Evolutionary conservation across 2,329 filamentous ascomycete species (phyloP), one percentile per base, ranked within the genome.

Genomic region (Neonectria hederae): DNA sequence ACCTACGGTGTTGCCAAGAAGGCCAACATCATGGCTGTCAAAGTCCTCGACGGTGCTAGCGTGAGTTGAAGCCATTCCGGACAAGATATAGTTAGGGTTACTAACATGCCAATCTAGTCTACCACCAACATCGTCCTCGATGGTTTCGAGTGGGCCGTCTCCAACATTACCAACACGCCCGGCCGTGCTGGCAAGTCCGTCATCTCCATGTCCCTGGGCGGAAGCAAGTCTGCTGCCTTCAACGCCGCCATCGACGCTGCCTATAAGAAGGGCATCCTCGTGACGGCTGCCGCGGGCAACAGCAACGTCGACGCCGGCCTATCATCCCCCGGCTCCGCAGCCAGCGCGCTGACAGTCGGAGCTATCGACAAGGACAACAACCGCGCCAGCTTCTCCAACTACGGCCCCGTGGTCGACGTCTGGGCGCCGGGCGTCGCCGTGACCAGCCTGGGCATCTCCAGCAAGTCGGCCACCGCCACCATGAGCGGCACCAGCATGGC

Each of bases 401-500:
- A 77, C 62, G 86, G 86, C 6, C 32, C 62, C 1, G 30, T 69
- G 13, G 78, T 88, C 53, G 83, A 87, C 66, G 73, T 88, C 67
- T 84, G 84, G 58, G 86, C 84, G 1, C 83, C 86, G 2, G 85
- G 85, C 10, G 77, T 79, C 5, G 65, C 68, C 46, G 75, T 87
- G 54, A 72, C 82, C 14, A 84, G 81, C 45, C 74, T 86, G 2
- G 87, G 80, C 80, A 81, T 80, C 56, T 78, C 80, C 30, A 69
- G 74, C 65, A 79, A 63, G 40, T 78, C 71, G 6, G 80, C 84
- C 24, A 83, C 75, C n/a, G 77, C 77, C 52, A 80, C 73, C 28
- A 81, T 88, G 70, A 84, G 81, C 14, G 89, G 88, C 35, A 90
- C 89, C 6, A 87, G 83, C 38, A 90, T 90, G 87, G 86, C 88